A percentile compares a stretch with the other conserved stretches of the same genome.
phyloP scores from a whole-genome alignment of 148 eudicot species.

The Cornus suecica region DNA sequence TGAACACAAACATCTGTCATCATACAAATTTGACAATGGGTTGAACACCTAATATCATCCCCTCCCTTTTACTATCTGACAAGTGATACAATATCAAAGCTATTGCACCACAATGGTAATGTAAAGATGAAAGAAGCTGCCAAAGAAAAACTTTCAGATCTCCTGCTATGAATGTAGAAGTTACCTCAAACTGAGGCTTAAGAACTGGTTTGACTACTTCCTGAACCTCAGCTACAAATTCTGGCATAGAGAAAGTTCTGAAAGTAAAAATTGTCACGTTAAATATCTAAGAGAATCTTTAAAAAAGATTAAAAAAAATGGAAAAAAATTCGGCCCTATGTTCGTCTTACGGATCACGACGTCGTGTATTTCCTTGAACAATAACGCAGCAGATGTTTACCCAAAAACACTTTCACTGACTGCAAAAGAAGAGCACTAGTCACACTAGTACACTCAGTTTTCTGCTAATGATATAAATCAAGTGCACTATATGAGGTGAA shows the following conservation, averaged over 20 bases:
- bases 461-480: not conserved
- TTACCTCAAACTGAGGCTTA: constrained; percentile 69
- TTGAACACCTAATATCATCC: no score
- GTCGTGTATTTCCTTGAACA: constrained; percentile 88
- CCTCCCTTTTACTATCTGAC: no score
- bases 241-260: constrained; percentile 80
- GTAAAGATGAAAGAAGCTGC: not conserved
- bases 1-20: no score
- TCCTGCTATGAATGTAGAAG: not conserved
- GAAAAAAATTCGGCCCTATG: no score
- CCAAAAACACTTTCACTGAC: constrained; percentile 85
- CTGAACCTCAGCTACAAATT: constrained; percentile 86
- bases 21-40: no score
- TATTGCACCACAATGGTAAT: no score
- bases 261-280: not conserved
- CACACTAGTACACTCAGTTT: not conserved
- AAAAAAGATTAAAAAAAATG: not conserved
- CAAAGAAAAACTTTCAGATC: not conserved
- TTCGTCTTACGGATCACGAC: constrained; percentile 80
- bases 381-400: constrained; percentile 71
- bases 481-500: not conserved
- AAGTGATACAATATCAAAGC: no score
- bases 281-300: not conserved
- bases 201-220: constrained; percentile 79
- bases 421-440: constrained; percentile 30